Conservation (phyloP, 768 basidiomycete genomes). For the Galerina marginata region DNA sequence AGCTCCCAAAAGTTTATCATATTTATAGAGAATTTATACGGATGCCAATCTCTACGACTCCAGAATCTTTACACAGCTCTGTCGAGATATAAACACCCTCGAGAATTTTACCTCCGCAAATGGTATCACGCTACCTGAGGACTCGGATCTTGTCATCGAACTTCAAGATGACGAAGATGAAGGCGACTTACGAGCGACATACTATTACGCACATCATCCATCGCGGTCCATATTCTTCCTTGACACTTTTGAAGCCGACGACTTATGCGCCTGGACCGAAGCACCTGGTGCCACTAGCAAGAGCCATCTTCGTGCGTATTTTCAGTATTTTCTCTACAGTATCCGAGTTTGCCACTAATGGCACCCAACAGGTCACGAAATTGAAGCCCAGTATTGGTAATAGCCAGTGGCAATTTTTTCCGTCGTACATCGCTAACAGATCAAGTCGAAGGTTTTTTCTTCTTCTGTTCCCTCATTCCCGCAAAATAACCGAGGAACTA, state of each 20-base stretch:
- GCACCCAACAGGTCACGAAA: conserved; percentile 36
- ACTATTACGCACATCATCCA: conserved; percentile 43
- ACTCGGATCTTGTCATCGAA: conserved; percentile 53
- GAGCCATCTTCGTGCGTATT: conserved; percentile 45
- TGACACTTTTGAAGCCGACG: conserved; percentile 42
- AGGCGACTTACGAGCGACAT: conserved; percentile 20
- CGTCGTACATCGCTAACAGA: no score
- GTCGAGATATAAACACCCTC: conserved; percentile 36
- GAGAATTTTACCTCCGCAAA: conserved; percentile 31
- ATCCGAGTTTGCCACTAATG: neutral
- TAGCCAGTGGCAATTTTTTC: neutral
- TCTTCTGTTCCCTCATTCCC: conserved; percentile 37
- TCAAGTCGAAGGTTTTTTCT: conserved; percentile 38
- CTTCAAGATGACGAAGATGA: conserved; percentile 29
- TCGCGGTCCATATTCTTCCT: conserved; percentile 60
- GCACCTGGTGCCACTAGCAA: conserved; percentile 42
- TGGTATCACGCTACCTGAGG: conserved; percentile 32
- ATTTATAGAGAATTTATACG: conserved; percentile 52
- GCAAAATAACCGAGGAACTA: conserved; percentile 27
- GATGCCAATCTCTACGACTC: conserved; percentile 58
- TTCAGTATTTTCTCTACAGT: conserved; percentile 10
- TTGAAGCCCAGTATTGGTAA: conserved; percentile 50
- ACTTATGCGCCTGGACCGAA: conserved; percentile 35
- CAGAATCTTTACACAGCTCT: conserved; percentile 36
- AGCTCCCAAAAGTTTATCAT: neutral